A percentile compares a stretch with the other conserved stretches of the same genome.
Evolutionary conservation across 257 asterid species (phyloP).

Genomic region (Cordia subcordata): DNA sequence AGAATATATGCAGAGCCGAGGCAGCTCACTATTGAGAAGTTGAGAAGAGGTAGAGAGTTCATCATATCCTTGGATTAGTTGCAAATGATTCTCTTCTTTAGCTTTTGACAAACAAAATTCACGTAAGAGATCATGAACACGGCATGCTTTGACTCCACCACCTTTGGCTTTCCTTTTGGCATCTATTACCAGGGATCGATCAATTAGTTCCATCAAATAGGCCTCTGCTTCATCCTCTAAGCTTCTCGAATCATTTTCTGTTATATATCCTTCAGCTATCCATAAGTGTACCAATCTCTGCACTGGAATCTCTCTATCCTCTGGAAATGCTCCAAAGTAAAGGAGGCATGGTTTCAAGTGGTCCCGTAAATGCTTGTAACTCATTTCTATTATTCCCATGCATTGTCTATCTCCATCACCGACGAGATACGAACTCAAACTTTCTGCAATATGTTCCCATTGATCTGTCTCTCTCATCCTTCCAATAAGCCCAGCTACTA

Average conservation of each 20-base stretch:
- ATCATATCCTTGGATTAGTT: no score
- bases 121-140: no score
- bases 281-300: no score
- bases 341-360: no score
- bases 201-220: slow-evolving; percentile 4
- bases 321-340: no score
- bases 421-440: neutral
- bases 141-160: no score
- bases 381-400: neutral
- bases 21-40: neutral
- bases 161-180: slow-evolving; percentile 4
- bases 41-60: neutral
- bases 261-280: no score
- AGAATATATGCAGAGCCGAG: neutral
- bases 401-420: neutral
- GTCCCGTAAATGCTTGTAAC: no score
- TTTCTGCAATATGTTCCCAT: neutral
- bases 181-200: neutral
- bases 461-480: slow-evolving; percentile 4
- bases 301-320: no score
- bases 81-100: no score
- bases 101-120: no score
- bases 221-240: slow-evolving; percentile 5
- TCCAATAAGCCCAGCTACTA: no score
- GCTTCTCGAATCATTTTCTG: neutral